Percentiles rank a stretch among this genome's conserved stretches.
These are phyloP conservation scores for Earliella scabrosa DNA, from an alignment of 1,284 basidiomycete species.

Conservation along the genomic window DNA sequence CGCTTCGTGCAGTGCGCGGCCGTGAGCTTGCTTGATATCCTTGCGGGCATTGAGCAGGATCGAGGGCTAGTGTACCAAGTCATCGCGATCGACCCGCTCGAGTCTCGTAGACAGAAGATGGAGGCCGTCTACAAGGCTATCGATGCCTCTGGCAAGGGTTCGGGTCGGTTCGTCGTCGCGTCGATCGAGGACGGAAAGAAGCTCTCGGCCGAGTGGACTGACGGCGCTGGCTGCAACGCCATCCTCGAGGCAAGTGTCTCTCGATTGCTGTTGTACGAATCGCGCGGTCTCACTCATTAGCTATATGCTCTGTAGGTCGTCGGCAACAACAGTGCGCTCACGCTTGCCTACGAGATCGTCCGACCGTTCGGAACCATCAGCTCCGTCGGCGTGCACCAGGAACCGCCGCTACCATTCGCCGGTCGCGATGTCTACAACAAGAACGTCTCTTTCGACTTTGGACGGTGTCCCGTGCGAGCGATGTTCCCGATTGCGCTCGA, in stretches of 20 bases:
- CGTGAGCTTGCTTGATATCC: conserved; percentile 66
- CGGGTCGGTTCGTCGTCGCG: conserved; percentile 52
- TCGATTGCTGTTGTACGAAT: no score
- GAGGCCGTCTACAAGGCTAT: conserved; percentile 57
- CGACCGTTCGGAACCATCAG: conserved; percentile 82
- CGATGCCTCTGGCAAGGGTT: conserved; percentile 46
- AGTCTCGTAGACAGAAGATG: conserved; percentile 59
- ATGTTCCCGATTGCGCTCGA: conserved; percentile 79
- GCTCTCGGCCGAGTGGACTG: conserved; percentile 54
- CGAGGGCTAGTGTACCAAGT: conserved; percentile 50
- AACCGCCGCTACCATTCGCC: conserved; percentile 58
- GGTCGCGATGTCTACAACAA: conserved; percentile 78
- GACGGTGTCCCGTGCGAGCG: conserved; percentile 83
- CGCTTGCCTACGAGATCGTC: conserved; percentile 77
- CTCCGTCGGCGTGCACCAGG: conserved; percentile 78
- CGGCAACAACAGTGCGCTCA: conserved; percentile 73
- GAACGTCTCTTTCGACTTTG: conserved; percentile 83
- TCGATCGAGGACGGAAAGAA: conserved; percentile 55
- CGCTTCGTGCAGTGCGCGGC: conserved; percentile 51
- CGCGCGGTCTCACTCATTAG: no score
- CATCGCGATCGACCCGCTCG: conserved; percentile 65
- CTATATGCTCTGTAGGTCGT: conserved; percentile 66
- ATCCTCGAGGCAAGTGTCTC: conserved; percentile 61
- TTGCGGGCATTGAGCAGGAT: conserved; percentile 43
- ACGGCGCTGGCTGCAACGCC: conserved; percentile 60